These are phyloP conservation scores for Amanita rubescens DNA, from an alignment of 768 basidiomycete genomes.

Conservation along the genomic window DNA sequence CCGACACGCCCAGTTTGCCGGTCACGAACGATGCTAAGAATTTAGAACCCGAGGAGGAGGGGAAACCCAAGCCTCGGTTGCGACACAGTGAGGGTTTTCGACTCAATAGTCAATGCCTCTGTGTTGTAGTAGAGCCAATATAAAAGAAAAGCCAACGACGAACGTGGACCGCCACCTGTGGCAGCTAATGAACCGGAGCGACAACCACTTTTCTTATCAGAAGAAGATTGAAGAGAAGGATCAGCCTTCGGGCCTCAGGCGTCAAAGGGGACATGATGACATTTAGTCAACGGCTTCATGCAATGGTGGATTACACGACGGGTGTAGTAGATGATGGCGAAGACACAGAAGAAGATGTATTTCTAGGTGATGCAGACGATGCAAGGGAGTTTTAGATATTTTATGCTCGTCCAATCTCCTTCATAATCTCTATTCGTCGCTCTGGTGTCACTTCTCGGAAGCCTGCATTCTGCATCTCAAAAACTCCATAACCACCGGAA, in stretches of 20 bases:
- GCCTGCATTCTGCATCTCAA: slow-evolving; percentile 75
- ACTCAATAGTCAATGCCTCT: slow-evolving; percentile 67
- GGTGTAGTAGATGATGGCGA: slow-evolving; percentile 60
- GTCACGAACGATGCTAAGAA: background rate
- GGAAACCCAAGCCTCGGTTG: slow-evolving; percentile 66
- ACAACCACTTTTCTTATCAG: slow-evolving; percentile 74
- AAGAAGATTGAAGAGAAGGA: slow-evolving; percentile 31
- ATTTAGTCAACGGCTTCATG: slow-evolving; percentile 67
- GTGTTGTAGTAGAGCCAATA: slow-evolving; percentile 80
- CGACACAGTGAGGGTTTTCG: slow-evolving; percentile 65
- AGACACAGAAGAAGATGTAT: slow-evolving; percentile 62
- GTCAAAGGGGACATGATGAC: slow-evolving; percentile 49
- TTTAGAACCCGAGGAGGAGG: slow-evolving; percentile 37
- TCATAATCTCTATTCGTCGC: slow-evolving; percentile 64
- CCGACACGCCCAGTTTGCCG: too few species aligned
- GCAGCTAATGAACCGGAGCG: background rate
- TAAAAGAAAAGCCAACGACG: slow-evolving; percentile 38
- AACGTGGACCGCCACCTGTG: slow-evolving; percentile 16
- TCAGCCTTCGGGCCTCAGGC: slow-evolving; percentile 21
- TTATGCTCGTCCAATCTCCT: slow-evolving; percentile 71
- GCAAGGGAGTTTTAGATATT: slow-evolving; percentile 43
- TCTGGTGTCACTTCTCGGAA: slow-evolving; percentile 59
- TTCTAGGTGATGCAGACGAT: slow-evolving; percentile 84
- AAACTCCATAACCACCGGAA: slow-evolving; percentile 74
- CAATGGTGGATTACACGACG: slow-evolving; percentile 47